These are phyloP conservation scores for Cytospora leucostoma DNA, from an alignment of 2,329 filamentous ascomycete genomes.

Conservation along the genomic window DNA sequence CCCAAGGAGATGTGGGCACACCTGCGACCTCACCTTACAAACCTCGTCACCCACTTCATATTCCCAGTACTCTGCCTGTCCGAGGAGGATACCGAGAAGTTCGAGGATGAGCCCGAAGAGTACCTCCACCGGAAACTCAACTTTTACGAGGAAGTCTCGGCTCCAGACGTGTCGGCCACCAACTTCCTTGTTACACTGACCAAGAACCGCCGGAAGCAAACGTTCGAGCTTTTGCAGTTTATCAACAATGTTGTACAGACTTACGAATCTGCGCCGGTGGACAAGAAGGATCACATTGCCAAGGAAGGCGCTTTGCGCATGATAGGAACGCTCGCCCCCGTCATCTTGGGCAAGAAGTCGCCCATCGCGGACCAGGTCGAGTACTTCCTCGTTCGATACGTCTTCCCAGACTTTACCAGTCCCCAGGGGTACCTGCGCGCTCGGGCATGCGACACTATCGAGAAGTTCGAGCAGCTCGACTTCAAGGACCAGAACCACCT, in stretches of 20 bases:
- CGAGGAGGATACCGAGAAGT: constrained; percentile 89
- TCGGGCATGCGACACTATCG: constrained; percentile 92
- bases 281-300: constrained; percentile 89
- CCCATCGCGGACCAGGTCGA: constrained; percentile 97
- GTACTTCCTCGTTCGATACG: constrained; percentile 97
- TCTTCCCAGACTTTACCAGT: constrained; percentile 97
- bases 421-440: constrained; percentile 89
- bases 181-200: constrained; percentile 96
- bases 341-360: constrained; percentile 97
- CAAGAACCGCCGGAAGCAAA: constrained; percentile 92
- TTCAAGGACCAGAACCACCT: constrained; percentile 97
- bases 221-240: constrained; percentile 90
- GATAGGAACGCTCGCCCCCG: constrained; percentile 92
- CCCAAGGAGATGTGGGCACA: constrained; percentile 97
- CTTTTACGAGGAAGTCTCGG: constrained; percentile 95
- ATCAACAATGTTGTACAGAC: constrained; percentile 93
- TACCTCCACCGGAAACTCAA: constrained; percentile 97
- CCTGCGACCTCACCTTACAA: constrained; percentile 89
- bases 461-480: constrained; percentile 96
- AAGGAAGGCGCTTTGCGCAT: constrained; percentile 97
- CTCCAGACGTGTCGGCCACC: constrained; percentile 91
- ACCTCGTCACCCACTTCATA: constrained; percentile 88
- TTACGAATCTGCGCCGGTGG: constrained; percentile 81
- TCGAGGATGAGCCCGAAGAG: constrained; percentile 91
- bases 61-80: constrained; percentile 94